Percentiles rank a stretch among this genome's conserved stretches.
Conservation (phyloP, 371 early-diverging fungal species). For the Mortierella sp. region DNA sequence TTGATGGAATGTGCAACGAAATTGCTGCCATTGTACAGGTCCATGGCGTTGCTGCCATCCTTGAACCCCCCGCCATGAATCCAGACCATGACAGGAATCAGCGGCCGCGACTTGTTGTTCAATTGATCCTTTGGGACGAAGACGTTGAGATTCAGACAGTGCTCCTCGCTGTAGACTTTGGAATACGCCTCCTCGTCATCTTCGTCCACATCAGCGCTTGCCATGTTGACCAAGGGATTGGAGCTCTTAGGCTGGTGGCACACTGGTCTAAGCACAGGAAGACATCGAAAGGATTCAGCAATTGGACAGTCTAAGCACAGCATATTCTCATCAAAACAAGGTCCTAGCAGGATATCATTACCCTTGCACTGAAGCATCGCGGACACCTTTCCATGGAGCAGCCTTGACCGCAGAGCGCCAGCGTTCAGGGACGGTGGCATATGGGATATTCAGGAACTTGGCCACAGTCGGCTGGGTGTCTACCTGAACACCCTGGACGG, state of each 20-base stretch:
- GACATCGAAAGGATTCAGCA: not conserved
- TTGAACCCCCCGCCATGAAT: constrained; percentile 53
- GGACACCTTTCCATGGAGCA: constrained; percentile 43
- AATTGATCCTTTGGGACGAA: constrained; percentile 32
- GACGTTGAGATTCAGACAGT: constrained; percentile 55
- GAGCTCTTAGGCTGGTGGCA: constrained; percentile 45
- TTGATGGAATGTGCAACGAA: constrained; percentile 34
- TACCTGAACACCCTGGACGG: constrained; percentile 15
- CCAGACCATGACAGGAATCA: constrained; percentile 55
- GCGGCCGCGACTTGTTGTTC: constrained; percentile 3
- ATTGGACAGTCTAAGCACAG: not conserved
- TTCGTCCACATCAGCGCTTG: constrained; percentile 16
- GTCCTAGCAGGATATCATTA: constrained; percentile 5
- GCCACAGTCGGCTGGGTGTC: constrained; percentile 32
- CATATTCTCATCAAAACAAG: too few species aligned
- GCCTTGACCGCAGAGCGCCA: constrained; percentile 46
- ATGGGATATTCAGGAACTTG: constrained; percentile 50
- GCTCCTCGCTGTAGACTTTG: constrained; percentile 37
- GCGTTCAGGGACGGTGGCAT: constrained; percentile 45
- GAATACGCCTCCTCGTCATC: constrained; percentile 36
- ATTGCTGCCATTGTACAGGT: constrained; percentile 31
- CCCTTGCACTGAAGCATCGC: constrained; percentile 43
- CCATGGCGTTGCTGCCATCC: constrained; percentile 45
- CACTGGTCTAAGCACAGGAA: constrained; percentile 18
- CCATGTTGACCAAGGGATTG: constrained; percentile 38